A percentile compares a stretch with the other conserved stretches of the same genome.
Evolutionary conservation across 352 stramenopile species (phyloP).

Genomic region (Pythium angustatum): DNA sequence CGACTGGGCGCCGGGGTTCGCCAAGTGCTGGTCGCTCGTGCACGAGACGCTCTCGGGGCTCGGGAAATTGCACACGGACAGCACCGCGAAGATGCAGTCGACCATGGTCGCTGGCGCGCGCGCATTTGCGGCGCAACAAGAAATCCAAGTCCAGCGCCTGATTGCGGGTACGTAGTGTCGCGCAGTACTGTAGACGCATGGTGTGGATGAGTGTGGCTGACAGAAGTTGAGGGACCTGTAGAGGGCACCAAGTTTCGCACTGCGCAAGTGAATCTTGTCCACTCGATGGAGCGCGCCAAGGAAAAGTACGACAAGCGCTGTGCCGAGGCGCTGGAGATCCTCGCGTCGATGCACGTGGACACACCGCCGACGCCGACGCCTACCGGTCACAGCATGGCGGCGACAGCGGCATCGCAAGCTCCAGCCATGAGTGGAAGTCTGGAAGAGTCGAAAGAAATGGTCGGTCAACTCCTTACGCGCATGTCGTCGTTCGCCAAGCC

Average conservation of each 20-base stretch:
- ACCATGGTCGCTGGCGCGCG: slow-evolving; percentile 57
- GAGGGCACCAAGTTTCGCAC: slow-evolving; percentile 74
- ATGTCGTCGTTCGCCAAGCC: slow-evolving; percentile 74
- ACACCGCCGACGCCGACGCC: slow-evolving; percentile 2
- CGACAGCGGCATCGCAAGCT: slow-evolving; percentile 1
- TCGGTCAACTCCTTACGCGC: slow-evolving; percentile 74
- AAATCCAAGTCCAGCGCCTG: slow-evolving; percentile 73
- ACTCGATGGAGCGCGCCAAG: slow-evolving; percentile 67
- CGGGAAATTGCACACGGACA: slow-evolving; percentile 54
- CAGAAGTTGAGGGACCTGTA: slow-evolving; percentile 18
- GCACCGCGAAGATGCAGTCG: slow-evolving; percentile 63
- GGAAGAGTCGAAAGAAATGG: slow-evolving; percentile 67
- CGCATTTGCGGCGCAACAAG: slow-evolving; percentile 72
- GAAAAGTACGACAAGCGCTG: slow-evolving; percentile 82
- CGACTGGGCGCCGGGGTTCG: slow-evolving; percentile 72
- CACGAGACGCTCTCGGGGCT: slow-evolving; percentile 56
- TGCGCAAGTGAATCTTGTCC: slow-evolving; percentile 58
- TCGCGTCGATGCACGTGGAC: slow-evolving; percentile 22
- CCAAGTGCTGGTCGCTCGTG: slow-evolving; percentile 53
- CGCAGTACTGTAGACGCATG: neutral
- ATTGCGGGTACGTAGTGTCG: slow-evolving; percentile 47
- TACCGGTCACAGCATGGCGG: neutral
- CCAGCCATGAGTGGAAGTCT: slow-evolving; percentile 23
- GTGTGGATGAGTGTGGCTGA: neutral
- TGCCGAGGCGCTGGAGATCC: slow-evolving; percentile 62